These are phyloP conservation scores for Trichoderma lentiforme DNA, from an alignment of 2,329 filamentous ascomycete species.

Conservation along the genomic window DNA sequence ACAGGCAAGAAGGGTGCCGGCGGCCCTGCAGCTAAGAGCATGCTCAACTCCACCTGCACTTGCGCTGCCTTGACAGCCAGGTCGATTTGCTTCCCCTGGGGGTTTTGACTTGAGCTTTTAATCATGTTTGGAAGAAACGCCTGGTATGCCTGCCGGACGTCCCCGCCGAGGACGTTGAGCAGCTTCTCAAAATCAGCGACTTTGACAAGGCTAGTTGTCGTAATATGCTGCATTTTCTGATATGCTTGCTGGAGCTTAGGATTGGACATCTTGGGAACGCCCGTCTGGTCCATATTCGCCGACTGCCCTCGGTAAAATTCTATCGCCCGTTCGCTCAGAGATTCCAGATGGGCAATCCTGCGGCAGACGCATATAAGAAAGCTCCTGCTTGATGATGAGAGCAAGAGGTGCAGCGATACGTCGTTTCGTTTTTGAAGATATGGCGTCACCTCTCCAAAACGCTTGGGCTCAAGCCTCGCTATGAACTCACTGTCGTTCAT, in stretches of 20 bases:
- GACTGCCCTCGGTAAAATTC: constrained; percentile 49
- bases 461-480: constrained; percentile 45
- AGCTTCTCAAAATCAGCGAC: constrained; percentile 62
- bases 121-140: constrained; percentile 43
- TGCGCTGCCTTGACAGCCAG: constrained; percentile 45
- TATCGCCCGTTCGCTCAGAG: constrained; percentile 46
- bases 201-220: constrained; percentile 52
- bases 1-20: constrained; percentile 50
- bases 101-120: constrained; percentile 39
- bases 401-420: constrained; percentile 59
- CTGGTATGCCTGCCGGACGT: constrained; percentile 52
- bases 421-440: constrained; percentile 55
- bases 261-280: constrained; percentile 41
- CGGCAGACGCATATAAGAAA: constrained; percentile 68
- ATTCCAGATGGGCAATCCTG: constrained; percentile 57
- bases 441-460: constrained; percentile 47
- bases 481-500: constrained; percentile 51
- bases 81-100: constrained; percentile 43
- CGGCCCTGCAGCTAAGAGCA: constrained; percentile 49
- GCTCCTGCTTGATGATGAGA: constrained; percentile 71
- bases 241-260: constrained; percentile 56
- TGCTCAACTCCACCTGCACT: constrained; percentile 47
- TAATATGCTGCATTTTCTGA: constrained; percentile 50
- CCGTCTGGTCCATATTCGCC: constrained; percentile 38
- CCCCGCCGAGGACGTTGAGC: constrained; percentile 46